phyloP scores from a whole-genome alignment of 352 stramenopile species.

The Globisporangium nunn region DNA sequence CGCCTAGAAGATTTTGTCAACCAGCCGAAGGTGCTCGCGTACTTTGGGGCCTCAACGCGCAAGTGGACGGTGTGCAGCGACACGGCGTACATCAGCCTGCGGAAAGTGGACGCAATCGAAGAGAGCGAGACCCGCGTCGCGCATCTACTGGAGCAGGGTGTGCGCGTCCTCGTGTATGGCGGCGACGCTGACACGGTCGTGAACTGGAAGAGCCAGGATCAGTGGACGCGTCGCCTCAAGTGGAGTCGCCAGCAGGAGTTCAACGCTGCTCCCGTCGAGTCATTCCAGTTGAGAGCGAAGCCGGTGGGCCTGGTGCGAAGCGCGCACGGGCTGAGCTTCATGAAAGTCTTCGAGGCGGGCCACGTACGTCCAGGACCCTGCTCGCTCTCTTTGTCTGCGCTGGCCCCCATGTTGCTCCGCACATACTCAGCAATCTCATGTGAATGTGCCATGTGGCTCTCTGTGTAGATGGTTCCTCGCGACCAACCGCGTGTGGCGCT shows the following conservation, averaged over 20 bases:
- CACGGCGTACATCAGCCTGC: constrained; percentile 13
- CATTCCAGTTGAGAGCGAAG: constrained; percentile 17
- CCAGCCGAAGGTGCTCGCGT: constrained; percentile 21
- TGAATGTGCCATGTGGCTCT: neutral
- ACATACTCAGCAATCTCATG: neutral
- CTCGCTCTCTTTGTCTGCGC: neutral
- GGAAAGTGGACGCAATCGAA: constrained; percentile 32
- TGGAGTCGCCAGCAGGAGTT: constrained; percentile 41
- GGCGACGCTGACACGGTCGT: constrained; percentile 63
- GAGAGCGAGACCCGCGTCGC: constrained; percentile 56
- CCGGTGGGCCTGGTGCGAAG: constrained; percentile 36
- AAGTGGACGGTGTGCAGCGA: constrained; percentile 48
- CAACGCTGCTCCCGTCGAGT: constrained; percentile 6
- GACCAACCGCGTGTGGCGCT: constrained; percentile 49
- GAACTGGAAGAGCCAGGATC: constrained; percentile 63
- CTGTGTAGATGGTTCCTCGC: constrained; percentile 63
- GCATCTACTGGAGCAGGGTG: constrained; percentile 30
- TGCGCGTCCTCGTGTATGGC: constrained; percentile 70
- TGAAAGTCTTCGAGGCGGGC: constrained; percentile 52
- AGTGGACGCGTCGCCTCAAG: constrained; percentile 44
- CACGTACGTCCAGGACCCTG: constrained; percentile 37
- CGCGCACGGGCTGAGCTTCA: constrained; percentile 49
- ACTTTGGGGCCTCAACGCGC: constrained; percentile 29
- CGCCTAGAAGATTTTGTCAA: constrained; percentile 60
- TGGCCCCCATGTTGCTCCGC: too few relatives aligned